phyloP scores from a whole-genome alignment of 176 grass and related monocot species.

The Juncus effusus region DNA sequence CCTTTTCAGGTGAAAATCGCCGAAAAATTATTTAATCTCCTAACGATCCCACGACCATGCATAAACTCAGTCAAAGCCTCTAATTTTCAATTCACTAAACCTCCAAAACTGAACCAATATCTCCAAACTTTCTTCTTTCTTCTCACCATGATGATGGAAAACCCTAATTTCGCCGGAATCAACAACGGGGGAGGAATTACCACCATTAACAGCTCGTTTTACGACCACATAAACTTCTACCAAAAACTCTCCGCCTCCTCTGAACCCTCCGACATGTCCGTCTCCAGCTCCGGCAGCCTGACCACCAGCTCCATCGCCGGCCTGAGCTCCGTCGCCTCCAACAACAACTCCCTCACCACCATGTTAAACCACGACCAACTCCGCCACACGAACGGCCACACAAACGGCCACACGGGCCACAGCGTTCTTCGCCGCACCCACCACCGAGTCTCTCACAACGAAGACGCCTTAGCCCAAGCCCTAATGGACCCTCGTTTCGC shows the following conservation, averaged over 20 bases:
- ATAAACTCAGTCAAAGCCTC: too few species aligned
- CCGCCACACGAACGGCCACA: constrained; percentile 36
- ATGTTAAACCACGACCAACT: constrained; percentile 67
- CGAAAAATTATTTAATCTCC: too few species aligned
- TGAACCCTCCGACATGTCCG: constrained; percentile 68
- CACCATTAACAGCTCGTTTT: constrained; percentile 37
- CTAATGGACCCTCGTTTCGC: constrained; percentile 63
- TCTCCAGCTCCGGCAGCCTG: constrained; percentile 59
- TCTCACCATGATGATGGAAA: constrained; percentile 38
- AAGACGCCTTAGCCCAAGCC: constrained; percentile 71
- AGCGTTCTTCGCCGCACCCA: constrained; percentile 53
- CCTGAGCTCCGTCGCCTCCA: constrained; percentile 60
- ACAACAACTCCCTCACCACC: constrained; percentile 42
- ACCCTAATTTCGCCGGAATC: constrained; percentile 51
- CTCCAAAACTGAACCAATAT: too few species aligned
- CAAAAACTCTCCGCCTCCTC: constrained; percentile 60
- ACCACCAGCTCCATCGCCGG: constrained; percentile 58
- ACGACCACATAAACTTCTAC: constrained; percentile 58
- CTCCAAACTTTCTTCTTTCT: too few species aligned
- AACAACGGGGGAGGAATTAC: constrained; percentile 33
- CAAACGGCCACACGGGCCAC: constrained; percentile 38
- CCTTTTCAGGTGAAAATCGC: too few species aligned
- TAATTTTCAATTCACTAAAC: too few species aligned
- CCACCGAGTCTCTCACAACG: constrained; percentile 42
- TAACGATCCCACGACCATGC: too few species aligned